Base-by-base conservation (phyloP, 208 protist genomes). In the Trypanosoma conorhini region DNA sequence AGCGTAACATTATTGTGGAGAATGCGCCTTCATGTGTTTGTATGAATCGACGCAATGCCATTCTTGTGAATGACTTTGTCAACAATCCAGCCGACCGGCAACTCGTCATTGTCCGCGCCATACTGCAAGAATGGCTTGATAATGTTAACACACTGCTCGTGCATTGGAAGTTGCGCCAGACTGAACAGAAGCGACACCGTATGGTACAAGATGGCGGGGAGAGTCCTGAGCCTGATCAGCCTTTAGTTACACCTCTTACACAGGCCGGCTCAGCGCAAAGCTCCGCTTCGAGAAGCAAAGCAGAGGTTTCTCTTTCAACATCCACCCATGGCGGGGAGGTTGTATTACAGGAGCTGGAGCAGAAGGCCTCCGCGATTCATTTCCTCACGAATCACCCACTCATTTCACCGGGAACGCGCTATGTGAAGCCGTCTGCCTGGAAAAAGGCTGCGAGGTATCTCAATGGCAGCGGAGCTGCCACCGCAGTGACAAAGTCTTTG, bases 41-140 rank as follows among this genome's bases (percentile, higher is more conserved):
- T 33, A 69, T 90, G 50, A 97, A 97, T 71, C 81, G 87, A 42
- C 52, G 63, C 59, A 87, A 96, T 70, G 83, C 89, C 17, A 90
- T 97, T 51, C 74, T 97, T 28, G 87, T 97, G n/a, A 84, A 74
- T 12, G 92, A 92, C 59, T 97, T 95, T 76, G 80, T 94, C 15
- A 81, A 70, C 28, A 96, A 83, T 69, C 74, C 74, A 10, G 51
- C 74, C 7, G 91, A 96, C 61, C 81, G 86, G 3, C 83, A 96
- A 74, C 80, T 96, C 8, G 82, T 82, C 52, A 77, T 91, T 22
- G 87, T 93, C 60, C 81, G 76, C 1, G 71, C 79, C 19, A 75
- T 96, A 57, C 72, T 96, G 26, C 74, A 68, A 15, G 84, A 96
- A 44, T 93, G 85, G 87, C 75, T 93, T 15, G 57, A 65, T 28